phyloP scores from a whole-genome alignment of 1,284 basidiomycete species.

The Pisolithus thermaeus region DNA sequence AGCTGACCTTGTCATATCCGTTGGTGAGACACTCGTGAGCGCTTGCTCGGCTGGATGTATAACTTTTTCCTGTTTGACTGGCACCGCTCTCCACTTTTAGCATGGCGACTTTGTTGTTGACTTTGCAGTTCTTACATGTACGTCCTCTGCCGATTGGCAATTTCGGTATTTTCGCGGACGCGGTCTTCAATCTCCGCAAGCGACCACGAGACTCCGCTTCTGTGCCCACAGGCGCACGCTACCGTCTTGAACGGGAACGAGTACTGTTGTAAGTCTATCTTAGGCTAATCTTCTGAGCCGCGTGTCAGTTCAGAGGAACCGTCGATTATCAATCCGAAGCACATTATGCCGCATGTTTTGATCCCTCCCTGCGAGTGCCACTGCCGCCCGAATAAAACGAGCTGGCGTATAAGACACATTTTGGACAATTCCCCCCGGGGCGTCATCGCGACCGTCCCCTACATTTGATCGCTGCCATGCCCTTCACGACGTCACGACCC shows the following conservation, averaged over 20 bases:
- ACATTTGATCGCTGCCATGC: conserved; percentile 2
- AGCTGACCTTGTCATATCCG: too few species aligned
- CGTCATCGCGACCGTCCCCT: background rate
- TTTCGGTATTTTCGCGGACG: too few species aligned
- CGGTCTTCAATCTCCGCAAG: too few species aligned
- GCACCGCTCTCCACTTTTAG: too few species aligned
- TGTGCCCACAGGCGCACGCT: background rate
- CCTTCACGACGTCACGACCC: conserved; percentile 8
- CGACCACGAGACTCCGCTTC: background rate
- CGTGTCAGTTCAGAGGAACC: background rate
- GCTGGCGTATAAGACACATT: background rate
- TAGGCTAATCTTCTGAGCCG: background rate
- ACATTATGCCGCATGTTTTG: too few species aligned
- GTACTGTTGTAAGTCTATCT: background rate
- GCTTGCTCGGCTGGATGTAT: background rate
- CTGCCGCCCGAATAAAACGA: background rate
- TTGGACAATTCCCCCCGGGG: background rate
- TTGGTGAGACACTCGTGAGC: too few species aligned
- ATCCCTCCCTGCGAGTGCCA: background rate
- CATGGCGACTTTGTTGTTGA: too few species aligned
- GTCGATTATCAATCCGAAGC: background rate
- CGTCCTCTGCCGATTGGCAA: too few species aligned
- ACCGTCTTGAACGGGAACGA: background rate
- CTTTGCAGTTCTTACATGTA: too few species aligned
- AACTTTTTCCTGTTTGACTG: background rate